Conservation (phyloP, 1,139 yeast genomes). For the Yamadazyma epiphylla region DNA sequence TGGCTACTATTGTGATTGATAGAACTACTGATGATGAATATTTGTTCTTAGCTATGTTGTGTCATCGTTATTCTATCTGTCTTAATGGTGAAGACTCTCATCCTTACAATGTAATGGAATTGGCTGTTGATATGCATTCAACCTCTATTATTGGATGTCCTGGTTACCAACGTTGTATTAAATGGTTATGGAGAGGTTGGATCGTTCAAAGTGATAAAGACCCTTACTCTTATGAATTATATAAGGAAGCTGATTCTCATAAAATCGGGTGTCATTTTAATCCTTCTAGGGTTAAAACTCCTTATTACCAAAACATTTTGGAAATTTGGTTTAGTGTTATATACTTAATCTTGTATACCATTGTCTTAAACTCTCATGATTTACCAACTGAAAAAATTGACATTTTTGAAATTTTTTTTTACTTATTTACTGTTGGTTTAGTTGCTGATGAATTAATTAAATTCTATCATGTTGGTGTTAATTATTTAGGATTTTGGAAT, state of each 20-base stretch:
- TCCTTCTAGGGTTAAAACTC: constrained; percentile 82
- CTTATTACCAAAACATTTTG: constrained; percentile 71
- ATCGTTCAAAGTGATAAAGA: constrained; percentile 71
- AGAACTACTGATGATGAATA: constrained; percentile 54
- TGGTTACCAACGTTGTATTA: constrained; percentile 82
- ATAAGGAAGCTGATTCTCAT: constrained; percentile 56
- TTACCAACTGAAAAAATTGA: constrained; percentile 29
- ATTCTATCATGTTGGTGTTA: constrained; percentile 70
- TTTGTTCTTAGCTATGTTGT: constrained; percentile 70
- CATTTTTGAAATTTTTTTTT: constrained; percentile 52
- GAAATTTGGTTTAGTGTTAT: constrained; percentile 68
- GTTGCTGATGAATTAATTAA: constrained; percentile 65
- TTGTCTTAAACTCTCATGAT: constrained; percentile 55
- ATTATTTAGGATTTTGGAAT: constrained; percentile 76
- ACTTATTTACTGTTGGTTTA: constrained; percentile 64
- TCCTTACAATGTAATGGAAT: constrained; percentile 71
- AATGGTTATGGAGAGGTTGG: constrained; percentile 95
- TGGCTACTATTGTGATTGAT: constrained; percentile 72
- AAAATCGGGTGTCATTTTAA: constrained; percentile 65
- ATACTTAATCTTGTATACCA: constrained; percentile 59
- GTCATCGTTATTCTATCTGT: constrained; percentile 69
- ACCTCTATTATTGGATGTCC: constrained; percentile 71
- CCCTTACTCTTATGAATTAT: constrained; percentile 65
- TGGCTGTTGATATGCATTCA: constrained; percentile 85
- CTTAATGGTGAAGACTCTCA: constrained; percentile 57